These are phyloP conservation scores for Trichosporon faecale DNA, from an alignment of 1,284 basidiomycete genomes.

Conservation along the genomic window DNA sequence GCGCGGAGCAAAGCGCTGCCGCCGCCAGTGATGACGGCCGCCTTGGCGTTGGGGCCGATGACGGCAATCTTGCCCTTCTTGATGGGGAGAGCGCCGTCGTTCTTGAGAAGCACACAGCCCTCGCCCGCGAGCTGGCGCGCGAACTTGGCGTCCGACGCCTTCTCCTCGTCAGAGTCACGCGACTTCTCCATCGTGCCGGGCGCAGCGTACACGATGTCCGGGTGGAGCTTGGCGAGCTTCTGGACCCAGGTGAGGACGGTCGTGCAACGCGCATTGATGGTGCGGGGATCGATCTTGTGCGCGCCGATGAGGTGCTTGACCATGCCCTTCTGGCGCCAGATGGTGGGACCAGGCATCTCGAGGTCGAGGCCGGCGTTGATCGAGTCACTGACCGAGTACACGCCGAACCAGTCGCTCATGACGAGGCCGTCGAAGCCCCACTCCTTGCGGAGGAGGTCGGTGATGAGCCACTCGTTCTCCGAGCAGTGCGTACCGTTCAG, in stretches of 20 bases:
- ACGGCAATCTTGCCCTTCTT: constrained; percentile 54
- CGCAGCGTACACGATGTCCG: constrained; percentile 32
- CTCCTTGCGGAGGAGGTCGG: constrained; percentile 53
- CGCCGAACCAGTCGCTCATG: constrained; percentile 60
- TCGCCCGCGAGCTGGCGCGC: constrained; percentile 47
- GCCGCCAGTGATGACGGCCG: constrained; percentile 58
- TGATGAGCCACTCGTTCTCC: constrained; percentile 61
- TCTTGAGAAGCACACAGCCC: constrained; percentile 59
- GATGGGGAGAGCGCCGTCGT: constrained; percentile 48
- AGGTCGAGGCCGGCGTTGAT: constrained; percentile 69
- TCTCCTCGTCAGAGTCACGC: constrained; percentile 23
- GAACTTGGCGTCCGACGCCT: constrained; percentile 26
- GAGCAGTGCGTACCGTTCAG: constrained; percentile 67
- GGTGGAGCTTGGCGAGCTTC: constrained; percentile 27
- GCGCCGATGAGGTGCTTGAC: constrained; percentile 62
- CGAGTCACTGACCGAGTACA: constrained; percentile 63
- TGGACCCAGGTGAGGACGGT: constrained; percentile 49
- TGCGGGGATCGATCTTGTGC: constrained; percentile 55
- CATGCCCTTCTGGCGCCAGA: constrained; percentile 29
- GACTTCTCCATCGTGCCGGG: constrained; percentile 26
- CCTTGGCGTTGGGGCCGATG: constrained; percentile 61
- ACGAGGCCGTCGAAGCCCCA: constrained; percentile 69
- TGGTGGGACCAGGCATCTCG: constrained; percentile 32
- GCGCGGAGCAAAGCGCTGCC: constrained; percentile 57
- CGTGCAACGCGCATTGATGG: constrained; percentile 27